Evolutionary conservation across 164 flowering plant genomes (phyloP).

Genomic region (Magnolia changhungtana): DNA sequence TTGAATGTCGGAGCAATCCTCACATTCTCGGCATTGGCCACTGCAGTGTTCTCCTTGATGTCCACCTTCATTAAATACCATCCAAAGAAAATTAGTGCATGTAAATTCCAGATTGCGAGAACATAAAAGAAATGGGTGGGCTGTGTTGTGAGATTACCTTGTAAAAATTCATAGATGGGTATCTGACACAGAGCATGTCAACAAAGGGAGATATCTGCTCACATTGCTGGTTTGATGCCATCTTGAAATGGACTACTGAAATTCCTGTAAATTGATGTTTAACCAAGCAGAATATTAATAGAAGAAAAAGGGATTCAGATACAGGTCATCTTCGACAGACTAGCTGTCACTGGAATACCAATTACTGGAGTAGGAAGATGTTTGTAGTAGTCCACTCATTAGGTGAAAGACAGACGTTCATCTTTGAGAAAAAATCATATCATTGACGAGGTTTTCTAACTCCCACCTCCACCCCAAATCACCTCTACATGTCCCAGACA

Average conservation of each 20-base stretch:
- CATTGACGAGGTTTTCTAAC: too few species aligned
- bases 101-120: too few species aligned
- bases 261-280: conserved; percentile 38
- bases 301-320: neutral
- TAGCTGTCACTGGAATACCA: too few species aligned
- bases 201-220: conserved; percentile 60
- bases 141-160: conserved; percentile 39
- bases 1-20: conserved; percentile 77
- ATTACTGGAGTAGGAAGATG: neutral
- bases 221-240: conserved; percentile 42
- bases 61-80: conserved; percentile 57
- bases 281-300: neutral
- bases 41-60: conserved; percentile 48
- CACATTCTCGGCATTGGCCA: conserved; percentile 65
- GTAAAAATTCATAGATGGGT: conserved; percentile 72
- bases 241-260: conserved; percentile 63
- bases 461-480: too few species aligned
- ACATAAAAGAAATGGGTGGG: neutral
- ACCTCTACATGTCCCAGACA: too few species aligned
- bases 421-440: too few species aligned
- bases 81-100: neutral
- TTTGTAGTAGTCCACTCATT: neutral
- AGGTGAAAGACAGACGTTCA: too few species aligned
- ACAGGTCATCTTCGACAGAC: neutral
- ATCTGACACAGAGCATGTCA: conserved; percentile 51